phyloP scores from a whole-genome alignment of 2,329 filamentous ascomycete species.

The Diplocarpon rosae region DNA sequence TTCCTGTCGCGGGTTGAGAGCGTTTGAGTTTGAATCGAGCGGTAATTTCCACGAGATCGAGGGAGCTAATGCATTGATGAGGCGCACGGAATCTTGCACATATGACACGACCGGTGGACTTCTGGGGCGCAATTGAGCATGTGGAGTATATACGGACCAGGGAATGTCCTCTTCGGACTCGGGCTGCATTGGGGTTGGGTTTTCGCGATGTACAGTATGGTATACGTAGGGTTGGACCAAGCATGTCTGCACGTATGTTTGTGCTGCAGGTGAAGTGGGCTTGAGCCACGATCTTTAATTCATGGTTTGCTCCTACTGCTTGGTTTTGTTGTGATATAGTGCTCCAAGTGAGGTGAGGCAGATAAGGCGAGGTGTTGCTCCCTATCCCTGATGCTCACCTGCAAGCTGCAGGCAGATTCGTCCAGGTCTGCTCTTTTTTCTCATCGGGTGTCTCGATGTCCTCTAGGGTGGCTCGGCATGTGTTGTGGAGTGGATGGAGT shows the following conservation, averaged over 20 bases:
- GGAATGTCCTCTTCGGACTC: not conserved
- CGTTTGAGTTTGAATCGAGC: constrained; percentile 6
- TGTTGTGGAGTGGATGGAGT: too few relatives aligned
- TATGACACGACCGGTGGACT: not conserved
- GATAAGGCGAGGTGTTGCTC: too few relatives aligned
- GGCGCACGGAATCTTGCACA: not conserved
- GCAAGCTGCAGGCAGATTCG: too few relatives aligned
- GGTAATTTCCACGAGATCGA: not conserved
- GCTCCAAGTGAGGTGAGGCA: too few relatives aligned
- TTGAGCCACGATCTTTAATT: too few relatives aligned
- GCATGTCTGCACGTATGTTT: not conserved
- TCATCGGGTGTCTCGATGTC: too few relatives aligned
- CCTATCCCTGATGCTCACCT: too few relatives aligned
- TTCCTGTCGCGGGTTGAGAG: constrained; percentile 64
- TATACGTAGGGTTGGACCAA: not conserved
- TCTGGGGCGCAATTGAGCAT: constrained; percentile 38
- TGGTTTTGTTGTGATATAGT: too few relatives aligned
- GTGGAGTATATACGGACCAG: constrained; percentile 60
- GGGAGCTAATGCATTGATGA: not conserved
- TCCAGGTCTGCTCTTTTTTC: too few relatives aligned
- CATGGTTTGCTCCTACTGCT: too few relatives aligned
- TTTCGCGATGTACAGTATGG: not conserved
- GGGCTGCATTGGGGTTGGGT: not conserved
- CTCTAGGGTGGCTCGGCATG: too few relatives aligned
- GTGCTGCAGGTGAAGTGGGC: not conserved